A percentile compares a stretch with the other conserved stretches of the same genome.
phyloP scores from a whole-genome alignment of 345 rosid genomes.

The Odontarrhena argentea region DNA sequence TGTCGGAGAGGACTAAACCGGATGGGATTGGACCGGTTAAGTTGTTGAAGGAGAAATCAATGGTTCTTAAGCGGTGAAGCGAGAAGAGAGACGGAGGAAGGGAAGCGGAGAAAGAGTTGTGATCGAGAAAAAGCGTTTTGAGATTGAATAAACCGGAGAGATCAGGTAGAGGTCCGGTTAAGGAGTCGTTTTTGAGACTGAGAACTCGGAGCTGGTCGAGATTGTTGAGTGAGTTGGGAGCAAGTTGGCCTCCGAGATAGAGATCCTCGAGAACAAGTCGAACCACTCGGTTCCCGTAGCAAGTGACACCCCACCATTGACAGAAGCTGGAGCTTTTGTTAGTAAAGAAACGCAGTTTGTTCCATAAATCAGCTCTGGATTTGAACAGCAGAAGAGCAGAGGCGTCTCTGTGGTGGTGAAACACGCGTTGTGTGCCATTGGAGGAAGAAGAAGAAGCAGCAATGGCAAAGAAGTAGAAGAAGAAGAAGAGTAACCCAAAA shows the following conservation, averaged over 20 bases:
- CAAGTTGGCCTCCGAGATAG: constrained; percentile 64
- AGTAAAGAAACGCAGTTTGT: constrained; percentile 43
- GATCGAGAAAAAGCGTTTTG: constrained; percentile 71
- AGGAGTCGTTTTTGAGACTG: constrained; percentile 79
- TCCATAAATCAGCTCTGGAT: constrained; percentile 64
- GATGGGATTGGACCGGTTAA: constrained; percentile 62
- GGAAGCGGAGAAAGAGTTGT: constrained; percentile 65
- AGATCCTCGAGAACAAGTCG: constrained; percentile 62
- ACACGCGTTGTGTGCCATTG: constrained; percentile 28
- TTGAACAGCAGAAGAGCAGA: constrained; percentile 66
- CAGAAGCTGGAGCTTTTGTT: constrained; percentile 51
- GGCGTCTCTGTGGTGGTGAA: constrained; percentile 55
- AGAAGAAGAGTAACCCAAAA: constrained; percentile 21
- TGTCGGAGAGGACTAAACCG: constrained; percentile 45
- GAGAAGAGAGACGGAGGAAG: constrained; percentile 64
- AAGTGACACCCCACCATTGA: constrained; percentile 73
- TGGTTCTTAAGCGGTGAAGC: constrained; percentile 62
- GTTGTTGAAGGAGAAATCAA: constrained; percentile 72
- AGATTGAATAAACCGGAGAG: constrained; percentile 68
- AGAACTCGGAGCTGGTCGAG: constrained; percentile 92
- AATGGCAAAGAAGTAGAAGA: constrained; percentile 22
- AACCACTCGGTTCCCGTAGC: constrained; percentile 53
- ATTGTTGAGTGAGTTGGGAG: constrained; percentile 54
- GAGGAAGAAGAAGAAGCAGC: constrained; percentile 21
- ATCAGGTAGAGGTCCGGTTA: constrained; percentile 78